A percentile compares a stretch with the other conserved stretches of the same genome.
These are phyloP conservation scores for Pseudogymnoascus sp. DNA, from an alignment of 2,329 filamentous ascomycete genomes.

Conservation along the genomic window DNA sequence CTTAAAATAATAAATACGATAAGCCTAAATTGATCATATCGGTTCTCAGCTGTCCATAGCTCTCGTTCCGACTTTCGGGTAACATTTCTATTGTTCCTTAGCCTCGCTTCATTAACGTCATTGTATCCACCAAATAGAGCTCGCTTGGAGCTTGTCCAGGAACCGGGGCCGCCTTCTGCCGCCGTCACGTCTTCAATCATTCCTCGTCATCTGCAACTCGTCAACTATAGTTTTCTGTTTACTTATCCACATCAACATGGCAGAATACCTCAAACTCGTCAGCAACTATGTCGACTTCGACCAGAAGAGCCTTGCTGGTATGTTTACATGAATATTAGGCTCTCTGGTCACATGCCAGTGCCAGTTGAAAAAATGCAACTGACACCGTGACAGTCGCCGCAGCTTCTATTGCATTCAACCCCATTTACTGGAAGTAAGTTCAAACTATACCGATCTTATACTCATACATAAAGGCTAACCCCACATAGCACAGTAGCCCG, in stretches of 20 bases:
- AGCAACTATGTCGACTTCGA: slow-evolving; percentile 48
- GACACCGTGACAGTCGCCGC: slow-evolving; percentile 57
- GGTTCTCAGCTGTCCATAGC: not conserved
- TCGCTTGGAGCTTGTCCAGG: slow-evolving; percentile 10
- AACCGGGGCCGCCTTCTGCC: slow-evolving; percentile 1
- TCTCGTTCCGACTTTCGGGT: not conserved
- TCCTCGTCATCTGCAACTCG: not conserved
- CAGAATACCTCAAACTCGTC: slow-evolving; percentile 7
- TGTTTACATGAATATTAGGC: slow-evolving; percentile 26
- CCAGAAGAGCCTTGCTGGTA: slow-evolving; percentile 61
- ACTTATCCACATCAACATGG: slow-evolving; percentile 4
- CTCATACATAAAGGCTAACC: not conserved
- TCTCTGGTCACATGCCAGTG: slow-evolving; percentile 14
- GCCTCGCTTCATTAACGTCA: slow-evolving; percentile 7
- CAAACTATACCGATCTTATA: slow-evolving; percentile 12
- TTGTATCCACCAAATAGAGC: slow-evolving; percentile 11
- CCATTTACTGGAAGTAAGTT: slow-evolving; percentile 98
- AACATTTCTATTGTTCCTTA: not conserved
- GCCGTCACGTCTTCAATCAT: slow-evolving; percentile 5
- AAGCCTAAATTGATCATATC: not conserved
- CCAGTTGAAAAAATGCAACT: slow-evolving; percentile 17
- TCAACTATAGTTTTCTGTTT: not conserved
- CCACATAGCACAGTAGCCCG: slow-evolving; percentile 66
- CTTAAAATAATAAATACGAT: not conserved
- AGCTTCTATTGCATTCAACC: slow-evolving; percentile 83